Conservation (phyloP, 257 asterid genomes). For the Solanum raphanifolium region DNA sequence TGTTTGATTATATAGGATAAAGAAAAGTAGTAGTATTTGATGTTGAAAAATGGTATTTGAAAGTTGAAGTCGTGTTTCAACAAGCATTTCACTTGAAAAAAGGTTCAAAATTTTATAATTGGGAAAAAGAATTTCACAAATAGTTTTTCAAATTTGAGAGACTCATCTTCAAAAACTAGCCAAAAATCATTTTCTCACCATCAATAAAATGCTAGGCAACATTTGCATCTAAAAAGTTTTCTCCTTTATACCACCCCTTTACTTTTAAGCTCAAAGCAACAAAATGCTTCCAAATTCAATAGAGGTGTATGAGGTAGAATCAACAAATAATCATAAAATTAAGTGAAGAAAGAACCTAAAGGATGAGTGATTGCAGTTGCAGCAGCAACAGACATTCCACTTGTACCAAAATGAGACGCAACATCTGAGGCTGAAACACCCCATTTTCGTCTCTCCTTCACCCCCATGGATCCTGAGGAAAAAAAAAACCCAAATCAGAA, state of each 20-base stretch:
- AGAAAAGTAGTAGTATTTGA: not conserved
- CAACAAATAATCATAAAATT: not conserved
- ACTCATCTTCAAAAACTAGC: not conserved
- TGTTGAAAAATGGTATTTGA: not conserved
- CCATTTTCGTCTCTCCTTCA: conserved; percentile 29
- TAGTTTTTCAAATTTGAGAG: not conserved
- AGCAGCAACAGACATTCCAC: conserved; percentile 84
- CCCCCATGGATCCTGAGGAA: conserved; percentile 8
- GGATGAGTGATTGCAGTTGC: conserved; percentile 93
- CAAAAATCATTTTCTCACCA: not conserved
- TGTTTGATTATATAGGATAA: not conserved
- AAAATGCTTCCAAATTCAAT: not conserved
- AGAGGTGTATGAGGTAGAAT: not conserved
- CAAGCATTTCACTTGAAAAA: not conserved
- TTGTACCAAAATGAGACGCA: conserved; percentile 66
- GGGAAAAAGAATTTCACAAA: not conserved
- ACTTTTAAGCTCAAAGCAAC: not conserved
- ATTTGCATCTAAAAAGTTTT: not conserved
- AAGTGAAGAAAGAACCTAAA: conserved; percentile 33
- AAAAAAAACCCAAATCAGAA: not conserved
- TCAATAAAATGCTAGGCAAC: not conserved
- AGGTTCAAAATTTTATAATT: not conserved
- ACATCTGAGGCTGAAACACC: conserved; percentile 50
- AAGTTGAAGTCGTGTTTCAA: not conserved
- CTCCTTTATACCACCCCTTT: not conserved